A percentile compares a stretch with the other conserved stretches of the same genome.
Evolutionary conservation across 257 asterid genomes (phyloP).

Genomic region (Coffea canephora): DNA sequence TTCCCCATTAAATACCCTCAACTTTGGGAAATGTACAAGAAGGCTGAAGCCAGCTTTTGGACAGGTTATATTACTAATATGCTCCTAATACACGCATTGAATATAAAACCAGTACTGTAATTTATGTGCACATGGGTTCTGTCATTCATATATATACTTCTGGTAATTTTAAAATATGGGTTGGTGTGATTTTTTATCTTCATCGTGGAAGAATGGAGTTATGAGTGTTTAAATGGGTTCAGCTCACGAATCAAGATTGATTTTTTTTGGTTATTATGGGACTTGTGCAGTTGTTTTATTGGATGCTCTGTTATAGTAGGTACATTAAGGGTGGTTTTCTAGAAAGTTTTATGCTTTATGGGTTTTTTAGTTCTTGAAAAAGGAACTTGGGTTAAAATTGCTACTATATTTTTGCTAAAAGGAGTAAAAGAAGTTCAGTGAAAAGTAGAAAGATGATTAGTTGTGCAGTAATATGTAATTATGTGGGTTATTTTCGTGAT

Average conservation of each 20-base stretch:
- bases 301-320: background rate
- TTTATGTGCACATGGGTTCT: background rate
- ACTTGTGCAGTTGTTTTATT: background rate
- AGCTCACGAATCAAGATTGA: background rate
- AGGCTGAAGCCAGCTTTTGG: slow-evolving; percentile 73
- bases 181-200: background rate
- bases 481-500: background rate
- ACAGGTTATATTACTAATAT: slow-evolving; percentile 36
- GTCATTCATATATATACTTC: background rate
- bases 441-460: background rate
- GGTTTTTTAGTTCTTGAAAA: background rate
- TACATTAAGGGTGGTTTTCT: background rate
- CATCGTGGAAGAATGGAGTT: background rate
- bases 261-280: background rate
- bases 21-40: slow-evolving; percentile 87
- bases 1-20: slow-evolving; percentile 69
- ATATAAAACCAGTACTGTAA: background rate
- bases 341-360: background rate
- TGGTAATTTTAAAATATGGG: background rate
- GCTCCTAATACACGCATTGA: background rate
- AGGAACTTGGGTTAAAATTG: background rate
- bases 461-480: background rate
- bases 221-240: background rate
- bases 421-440: background rate
- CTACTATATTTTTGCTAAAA: background rate